Evolutionary conservation across 805 yeast genomes (phyloP), one percentile per base, ranked within the genome.

Genomic region (Saccharomycopsis sp.): DNA sequence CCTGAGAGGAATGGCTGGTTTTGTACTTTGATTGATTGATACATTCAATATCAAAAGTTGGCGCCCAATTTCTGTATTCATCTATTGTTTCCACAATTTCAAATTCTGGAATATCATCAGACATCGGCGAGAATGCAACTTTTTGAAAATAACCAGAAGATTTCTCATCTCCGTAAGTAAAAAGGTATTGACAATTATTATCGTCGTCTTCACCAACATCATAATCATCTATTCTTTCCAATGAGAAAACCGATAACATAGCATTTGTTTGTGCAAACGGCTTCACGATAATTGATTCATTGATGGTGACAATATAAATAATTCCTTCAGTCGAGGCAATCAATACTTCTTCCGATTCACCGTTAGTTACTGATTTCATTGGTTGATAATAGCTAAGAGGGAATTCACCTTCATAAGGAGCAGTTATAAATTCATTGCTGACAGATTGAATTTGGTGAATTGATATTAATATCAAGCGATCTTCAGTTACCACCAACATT

Each of bases 11-110:
- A 32, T 38, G 40, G 14, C n/a, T 4, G n/a, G 38, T 11, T 14
- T 39, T 38, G 23, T n/a, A 14, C 11, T 42, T 27, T 13, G 22
- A 14, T 9, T 23, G 11, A 24, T 27, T 37, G 14, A 41, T 31
- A 7, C 28, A 20, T 14, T n/a, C 27, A 24, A 28, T 28, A 31
- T 46, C 50, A 24, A 21, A 19, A 13, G 37, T 22, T 2, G 38
- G 38, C 8, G 26, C 23, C 50, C 50, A 46, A 20, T 46, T 46
- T 8, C 11, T 9, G 16, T 37, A 46, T 31, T 42, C 36, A 4
- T 41, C 43, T 6, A 28, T 5, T 4, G 20, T 42, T 16, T 37
- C 40, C n/a, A 46, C 6, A 19, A 27, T 32, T 11, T 19, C 27
- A 17, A 41, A 23, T 17, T 32, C n/a, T 3, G 17, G 13, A n/a